Evolutionary conservation across 164 flowering plant genomes (phyloP), one percentile per base, ranked within the genome.

Genomic region (Brasenia schreberi): DNA sequence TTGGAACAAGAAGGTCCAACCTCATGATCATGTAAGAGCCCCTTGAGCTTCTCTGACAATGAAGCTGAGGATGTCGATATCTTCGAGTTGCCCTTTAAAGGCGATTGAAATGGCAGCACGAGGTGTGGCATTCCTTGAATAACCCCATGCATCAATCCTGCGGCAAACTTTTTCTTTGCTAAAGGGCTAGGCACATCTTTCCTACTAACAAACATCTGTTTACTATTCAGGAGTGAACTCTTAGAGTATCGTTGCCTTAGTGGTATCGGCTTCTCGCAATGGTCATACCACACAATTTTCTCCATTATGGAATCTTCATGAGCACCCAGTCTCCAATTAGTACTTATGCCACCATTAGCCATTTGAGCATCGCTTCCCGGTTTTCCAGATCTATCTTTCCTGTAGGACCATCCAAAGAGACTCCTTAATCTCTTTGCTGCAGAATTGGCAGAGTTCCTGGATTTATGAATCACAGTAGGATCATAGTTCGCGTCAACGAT

Each of bases 101-200:
- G 74, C 18, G 89, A 80, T 39, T 63, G 70, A 18, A 64, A 62
- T 16, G 74, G 39, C 39, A 33, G 39, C 70, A 61, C 68, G 18
- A 73, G 70, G 61, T 78, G 78, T 14, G 88, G 87, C 70, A 83
- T 69, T 23, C 87, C 79, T 65, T 87, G 88, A 78, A 87, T 71
- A 14, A 85, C 85, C 6, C 95, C 96, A 16, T 83, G 82, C 78
- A 74, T 74, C 63, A 87, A 63, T 39, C 95, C 93, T 14, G 89
- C 76, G 16, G 96, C 93, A 16, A 84, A 70, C 71, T 80, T 94
- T 82, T 91, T 91, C 81, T 88, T 87, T 42, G 86, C 77, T 5
- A 77, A 67, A 75, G 87, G 88, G 68, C 99, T 94, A 3, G 99
- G 86, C 18, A 78, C 75, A 69, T 81, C 80, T 63, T 88, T 87